Conservation (phyloP, 768 basidiomycete genomes). For the Megacollybia marginata region DNA sequence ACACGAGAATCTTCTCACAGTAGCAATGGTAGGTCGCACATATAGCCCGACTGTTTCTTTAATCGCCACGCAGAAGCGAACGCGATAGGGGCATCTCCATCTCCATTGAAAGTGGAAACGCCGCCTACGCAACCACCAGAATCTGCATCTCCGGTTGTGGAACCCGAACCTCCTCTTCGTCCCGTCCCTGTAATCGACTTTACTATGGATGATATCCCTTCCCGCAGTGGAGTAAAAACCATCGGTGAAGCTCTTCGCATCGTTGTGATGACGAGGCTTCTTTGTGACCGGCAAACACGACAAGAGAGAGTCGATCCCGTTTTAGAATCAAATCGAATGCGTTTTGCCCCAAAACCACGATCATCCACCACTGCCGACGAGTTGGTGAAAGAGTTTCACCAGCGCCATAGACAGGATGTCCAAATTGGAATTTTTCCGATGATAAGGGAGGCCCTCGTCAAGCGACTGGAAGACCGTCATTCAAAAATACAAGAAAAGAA, state of each 20-base stretch:
- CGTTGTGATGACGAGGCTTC: slow-evolving; percentile 54
- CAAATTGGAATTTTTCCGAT: slow-evolving; percentile 23
- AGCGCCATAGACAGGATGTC: slow-evolving; percentile 19
- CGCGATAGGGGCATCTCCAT: background rate
- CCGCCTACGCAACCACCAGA: background rate
- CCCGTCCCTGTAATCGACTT: background rate
- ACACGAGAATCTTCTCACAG: background rate
- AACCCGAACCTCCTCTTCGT: background rate
- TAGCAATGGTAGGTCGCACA: background rate
- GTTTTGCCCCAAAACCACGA: slow-evolving; percentile 25
- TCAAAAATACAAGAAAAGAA: slow-evolving; percentile 45
- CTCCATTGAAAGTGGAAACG: background rate
- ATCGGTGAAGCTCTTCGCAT: slow-evolving; percentile 55
- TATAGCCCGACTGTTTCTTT: background rate
- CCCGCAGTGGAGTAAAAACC: slow-evolving; percentile 32
- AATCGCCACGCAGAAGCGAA: background rate
- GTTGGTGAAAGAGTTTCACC: slow-evolving; percentile 40
- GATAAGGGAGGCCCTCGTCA: slow-evolving; percentile 41
- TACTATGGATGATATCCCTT: slow-evolving; percentile 26
- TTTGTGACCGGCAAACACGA: slow-evolving; percentile 52
- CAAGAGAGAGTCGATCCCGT: slow-evolving; percentile 59
- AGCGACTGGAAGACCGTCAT: slow-evolving; percentile 49
- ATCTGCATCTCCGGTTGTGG: background rate
- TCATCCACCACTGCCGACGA: slow-evolving; percentile 26
- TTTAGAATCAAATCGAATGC: slow-evolving; percentile 45